These are phyloP conservation scores for Apiotrichum akiyoshidainum DNA, from an alignment of 1,284 basidiomycete genomes.

Conservation along the genomic window DNA sequence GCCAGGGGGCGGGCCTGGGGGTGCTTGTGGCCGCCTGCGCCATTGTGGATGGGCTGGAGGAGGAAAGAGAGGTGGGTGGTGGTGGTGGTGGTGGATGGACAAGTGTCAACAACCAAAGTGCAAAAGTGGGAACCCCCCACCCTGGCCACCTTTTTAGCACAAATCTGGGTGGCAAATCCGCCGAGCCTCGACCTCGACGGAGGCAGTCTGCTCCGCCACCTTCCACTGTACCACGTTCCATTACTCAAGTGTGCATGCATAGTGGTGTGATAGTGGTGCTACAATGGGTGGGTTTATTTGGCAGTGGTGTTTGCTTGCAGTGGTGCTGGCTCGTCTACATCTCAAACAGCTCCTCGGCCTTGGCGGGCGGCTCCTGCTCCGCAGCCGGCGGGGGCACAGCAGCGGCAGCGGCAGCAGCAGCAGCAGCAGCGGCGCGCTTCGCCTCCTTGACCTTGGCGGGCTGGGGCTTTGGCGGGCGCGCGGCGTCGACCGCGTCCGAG, in stretches of 20 bases:
- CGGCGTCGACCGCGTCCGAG: slow-evolving; percentile 63
- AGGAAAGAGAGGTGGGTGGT: no score
- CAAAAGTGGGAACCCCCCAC: no score
- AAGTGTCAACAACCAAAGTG: neutral
- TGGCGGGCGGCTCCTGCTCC: neutral
- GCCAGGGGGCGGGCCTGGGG: slow-evolving; percentile 28
- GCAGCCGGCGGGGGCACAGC: neutral
- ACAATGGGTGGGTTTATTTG: neutral
- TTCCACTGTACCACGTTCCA: no score
- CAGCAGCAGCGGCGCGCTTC: neutral
- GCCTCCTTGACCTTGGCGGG: slow-evolving; percentile 5
- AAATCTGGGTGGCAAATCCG: no score
- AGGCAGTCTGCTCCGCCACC: no score
- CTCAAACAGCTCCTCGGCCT: slow-evolving; percentile 12
- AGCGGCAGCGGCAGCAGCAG: neutral
- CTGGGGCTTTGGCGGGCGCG: slow-evolving; percentile 32
- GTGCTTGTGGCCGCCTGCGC: slow-evolving; percentile 6
- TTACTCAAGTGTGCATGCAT: neutral
- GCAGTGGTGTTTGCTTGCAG: no score
- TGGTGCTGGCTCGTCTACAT: neutral
- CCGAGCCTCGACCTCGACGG: no score
- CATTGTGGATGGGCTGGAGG: no score
- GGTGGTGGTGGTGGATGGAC: neutral
- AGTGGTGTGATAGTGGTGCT: slow-evolving; percentile 1
- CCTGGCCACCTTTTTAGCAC: no score